Evolutionary conservation across 2,329 filamentous ascomycete genomes (phyloP).

Genomic region (Xylariaceae sp.): DNA sequence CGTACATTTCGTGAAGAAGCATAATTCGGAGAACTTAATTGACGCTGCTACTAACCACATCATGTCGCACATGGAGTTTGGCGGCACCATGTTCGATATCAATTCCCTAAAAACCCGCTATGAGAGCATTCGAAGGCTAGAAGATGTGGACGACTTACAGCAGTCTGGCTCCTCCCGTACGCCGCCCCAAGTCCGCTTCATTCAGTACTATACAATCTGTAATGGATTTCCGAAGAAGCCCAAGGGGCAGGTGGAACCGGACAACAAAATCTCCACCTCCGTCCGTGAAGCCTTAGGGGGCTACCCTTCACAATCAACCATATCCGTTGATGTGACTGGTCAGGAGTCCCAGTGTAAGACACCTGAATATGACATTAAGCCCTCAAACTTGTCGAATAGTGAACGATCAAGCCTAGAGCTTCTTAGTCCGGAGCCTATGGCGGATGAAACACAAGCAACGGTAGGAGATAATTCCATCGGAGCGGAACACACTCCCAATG

Average conservation of each 20-base stretch:
- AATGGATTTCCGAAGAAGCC: slow-evolving; percentile 62
- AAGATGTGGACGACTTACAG: slow-evolving; percentile 60
- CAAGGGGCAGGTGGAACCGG: slow-evolving; percentile 28
- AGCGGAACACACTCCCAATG: neutral
- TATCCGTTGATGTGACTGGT: slow-evolving; percentile 42
- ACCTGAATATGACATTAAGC: neutral
- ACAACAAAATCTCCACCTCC: slow-evolving; percentile 18
- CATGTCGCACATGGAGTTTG: slow-evolving; percentile 78
- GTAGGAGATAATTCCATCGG: neutral
- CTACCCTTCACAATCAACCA: slow-evolving; percentile 36
- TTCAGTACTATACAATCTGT: slow-evolving; percentile 89
- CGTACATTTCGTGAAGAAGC: slow-evolving; percentile 76
- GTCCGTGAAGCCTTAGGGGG: slow-evolving; percentile 12
- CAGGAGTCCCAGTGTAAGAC: neutral
- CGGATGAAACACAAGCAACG: slow-evolving; percentile 21
- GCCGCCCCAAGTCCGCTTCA: slow-evolving; percentile 63
- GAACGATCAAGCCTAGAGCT: slow-evolving; percentile 26
- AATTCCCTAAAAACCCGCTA: slow-evolving; percentile 67
- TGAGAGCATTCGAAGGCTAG: slow-evolving; percentile 62
- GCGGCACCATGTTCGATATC: slow-evolving; percentile 74
- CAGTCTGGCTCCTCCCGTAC: slow-evolving; percentile 34
- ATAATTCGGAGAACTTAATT: slow-evolving; percentile 64
- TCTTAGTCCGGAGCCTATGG: slow-evolving; percentile 28
- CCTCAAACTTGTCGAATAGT: slow-evolving; percentile 16
- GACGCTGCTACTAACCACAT: slow-evolving; percentile 70